These are phyloP conservation scores for Dissophora ornata DNA, from an alignment of 192 early-diverging fungal species.

Conservation along the genomic window DNA sequence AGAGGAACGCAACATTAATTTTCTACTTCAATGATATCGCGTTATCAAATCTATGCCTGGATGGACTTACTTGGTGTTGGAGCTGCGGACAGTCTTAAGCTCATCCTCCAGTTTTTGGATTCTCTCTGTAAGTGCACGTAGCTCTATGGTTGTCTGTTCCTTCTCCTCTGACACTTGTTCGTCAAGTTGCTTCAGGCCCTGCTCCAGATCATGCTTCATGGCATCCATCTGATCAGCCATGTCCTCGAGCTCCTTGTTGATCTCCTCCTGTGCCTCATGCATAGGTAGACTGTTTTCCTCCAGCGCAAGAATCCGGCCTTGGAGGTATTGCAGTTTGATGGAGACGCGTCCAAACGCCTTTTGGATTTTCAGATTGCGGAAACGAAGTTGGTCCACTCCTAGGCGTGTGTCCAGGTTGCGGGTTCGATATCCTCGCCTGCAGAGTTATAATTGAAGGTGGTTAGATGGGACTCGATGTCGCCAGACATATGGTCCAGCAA, in stretches of 20 bases:
- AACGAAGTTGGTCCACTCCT: slow-evolving; percentile 47
- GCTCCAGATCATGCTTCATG: slow-evolving; percentile 39
- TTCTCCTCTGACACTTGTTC: slow-evolving; percentile 46
- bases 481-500: too few species aligned
- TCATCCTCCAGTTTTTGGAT: slow-evolving; percentile 49
- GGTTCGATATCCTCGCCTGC: slow-evolving; percentile 49
- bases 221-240: slow-evolving; percentile 45
- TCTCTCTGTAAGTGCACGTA: slow-evolving; percentile 33
- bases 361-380: slow-evolving; percentile 51
- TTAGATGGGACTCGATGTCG: too few species aligned
- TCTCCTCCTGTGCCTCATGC: slow-evolving; percentile 41
- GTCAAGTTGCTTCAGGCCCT: slow-evolving; percentile 43
- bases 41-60: too few species aligned
- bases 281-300: slow-evolving; percentile 42
- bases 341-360: slow-evolving; percentile 49
- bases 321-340: slow-evolving; percentile 50
- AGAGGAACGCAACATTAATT: too few species aligned
- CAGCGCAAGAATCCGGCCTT: slow-evolving; percentile 34
- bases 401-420: slow-evolving; percentile 38
- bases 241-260: slow-evolving; percentile 49
- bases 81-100: slow-evolving; percentile 21
- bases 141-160: slow-evolving; percentile 48
- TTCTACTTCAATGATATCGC: too few species aligned
- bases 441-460: too few species aligned
- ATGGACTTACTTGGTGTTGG: slow-evolving; percentile 34